Base-by-base conservation (phyloP, 352 stramenopile species). In the Phytophthora cryptogea region DNA sequence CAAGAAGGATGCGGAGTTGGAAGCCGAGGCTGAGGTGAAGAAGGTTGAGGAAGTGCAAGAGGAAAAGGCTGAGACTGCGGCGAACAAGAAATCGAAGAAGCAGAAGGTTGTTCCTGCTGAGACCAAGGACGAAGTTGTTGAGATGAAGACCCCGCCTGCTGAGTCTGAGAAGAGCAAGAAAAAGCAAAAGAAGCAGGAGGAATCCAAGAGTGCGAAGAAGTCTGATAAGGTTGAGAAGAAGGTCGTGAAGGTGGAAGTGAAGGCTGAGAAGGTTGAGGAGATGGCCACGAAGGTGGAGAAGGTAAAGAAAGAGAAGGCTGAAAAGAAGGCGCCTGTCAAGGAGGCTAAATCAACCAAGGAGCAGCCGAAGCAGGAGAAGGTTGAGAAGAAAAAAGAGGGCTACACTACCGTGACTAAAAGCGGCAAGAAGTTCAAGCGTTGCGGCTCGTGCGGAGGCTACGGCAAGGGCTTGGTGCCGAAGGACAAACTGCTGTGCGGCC, bases 341-440 rank as follows among this genome's bases (percentile, higher is more conserved):
- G 14, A 60, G 3, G 30, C 17, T 13, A 30, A 46, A 26, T 20
- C 55, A 8, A 46, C 37, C 0, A 68, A 68, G 46, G 49, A 76
- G 48, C 54, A 78, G 42, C 11, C 8, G 1, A 74, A 66, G 54
- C 54, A 63, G 52, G 53, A 66, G 35, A 62, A 71, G 39, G 26
- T 10, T n/a, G 54, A 63, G 27, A 44, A 64, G 54, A 73, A 78
- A 63, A 68, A 71, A 40, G 48, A 68, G 8, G 57, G 59, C 32
- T 62, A 70, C 35, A 52, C 68, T 28, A 58, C 72, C 0, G 65
- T 93, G 8, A 70, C 78, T 28, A 86, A 74, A 42, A 93, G 80
- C 36, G 82, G 84, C 27, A 74, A 87, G 49, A 88, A 87, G 59
- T 90, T 93, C 65, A 82, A 81, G 55, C 83, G 86, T 16, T 95